Percentiles rank a stretch among this genome's conserved stretches.
phyloP scores from a whole-genome alignment of 306 rosid species.

The Parietaria judaica region DNA sequence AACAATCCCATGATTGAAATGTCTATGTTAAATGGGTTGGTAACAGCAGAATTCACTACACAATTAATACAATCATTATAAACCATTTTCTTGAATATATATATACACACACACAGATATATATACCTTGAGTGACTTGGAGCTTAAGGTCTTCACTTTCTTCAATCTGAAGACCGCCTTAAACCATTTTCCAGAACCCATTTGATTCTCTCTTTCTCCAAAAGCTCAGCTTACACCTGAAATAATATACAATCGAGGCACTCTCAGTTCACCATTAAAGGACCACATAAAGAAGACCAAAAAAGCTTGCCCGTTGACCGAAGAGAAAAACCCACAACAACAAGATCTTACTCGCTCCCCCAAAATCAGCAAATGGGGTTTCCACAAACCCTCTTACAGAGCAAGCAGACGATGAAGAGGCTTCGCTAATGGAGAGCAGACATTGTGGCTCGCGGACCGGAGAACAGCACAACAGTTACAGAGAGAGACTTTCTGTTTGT shows the following conservation, averaged over 20 bases:
- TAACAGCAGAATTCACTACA: no score
- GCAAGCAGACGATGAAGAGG: background rate
- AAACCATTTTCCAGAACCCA: slow-evolving; percentile 97
- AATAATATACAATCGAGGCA: slow-evolving; percentile 13
- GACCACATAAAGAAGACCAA: slow-evolving; percentile 6
- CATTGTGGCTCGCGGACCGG: background rate
- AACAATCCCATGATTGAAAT: background rate
- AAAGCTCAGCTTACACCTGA: slow-evolving; percentile 35
- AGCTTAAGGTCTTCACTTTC: slow-evolving; percentile 47
- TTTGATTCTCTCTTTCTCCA: slow-evolving; percentile 27
- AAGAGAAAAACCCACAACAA: background rate
- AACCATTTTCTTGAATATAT: background rate
- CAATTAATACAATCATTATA: no score
- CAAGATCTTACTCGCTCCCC: background rate
- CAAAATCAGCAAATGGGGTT: no score
- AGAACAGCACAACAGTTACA: slow-evolving; percentile 13
- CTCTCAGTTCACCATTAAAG: slow-evolving; percentile 3
- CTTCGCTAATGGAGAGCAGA: background rate
- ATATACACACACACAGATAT: background rate
- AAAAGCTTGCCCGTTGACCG: background rate
- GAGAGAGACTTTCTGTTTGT: slow-evolving; percentile 19
- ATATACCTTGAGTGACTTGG: slow-evolving; percentile 68
- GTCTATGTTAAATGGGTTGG: background rate
- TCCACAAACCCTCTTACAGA: background rate
- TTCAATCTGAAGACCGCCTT: slow-evolving; percentile 53